Evolutionary conservation across 306 rosid genomes (phyloP), one percentile per base, ranked within the genome.

Genomic region (Potentilla sterilis): DNA sequence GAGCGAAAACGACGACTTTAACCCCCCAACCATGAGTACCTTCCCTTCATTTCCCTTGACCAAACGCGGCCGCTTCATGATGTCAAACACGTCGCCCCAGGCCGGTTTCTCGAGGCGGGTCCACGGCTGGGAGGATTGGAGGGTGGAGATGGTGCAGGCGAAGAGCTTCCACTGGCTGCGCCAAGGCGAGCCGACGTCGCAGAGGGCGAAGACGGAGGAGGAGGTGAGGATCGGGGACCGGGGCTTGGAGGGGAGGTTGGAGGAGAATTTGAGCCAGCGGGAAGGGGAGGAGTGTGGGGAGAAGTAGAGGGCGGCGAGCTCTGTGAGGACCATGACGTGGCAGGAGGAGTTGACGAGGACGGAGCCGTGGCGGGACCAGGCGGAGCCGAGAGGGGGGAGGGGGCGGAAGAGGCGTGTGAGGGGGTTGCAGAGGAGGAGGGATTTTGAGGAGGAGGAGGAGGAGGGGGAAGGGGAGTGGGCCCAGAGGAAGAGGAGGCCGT

Each of bases 121-220:
- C 98, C 98, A 94, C 9, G 75, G 82, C 80, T 83, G 86, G 42
- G 72, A 51, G 35, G 44, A 52, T 64, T 82, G 48, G 3, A 78
- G 46, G 48, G 64, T 67, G 24, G 80, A 32, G 4, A 88, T n/a
- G 6, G 85, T 64, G 79, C 96, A 89, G 1, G 84, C 37, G 74
- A 86, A 94, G 15, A 94, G 79, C 87, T 91, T 94, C 98, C 97
- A 94, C 68, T 91, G 97, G 79, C 78, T 88, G 51, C 97, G 74
- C 98, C 96, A 91, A 0, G 95, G 96, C 22, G 98, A 91, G 19
- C 97, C 98, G n/a, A 94, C 88, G 28, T 94, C 96, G 63, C 97
- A 94, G 4, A 94, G 95, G 0, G 96, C 90, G 61, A 79, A 92
- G 22, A 87, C 97, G 7, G 90, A 85, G 58, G 90, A 87, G 5